Evolutionary conservation across 352 stramenopile genomes (phyloP), one percentile per base, ranked within the genome.

Genomic region (Pythium sp.): DNA sequence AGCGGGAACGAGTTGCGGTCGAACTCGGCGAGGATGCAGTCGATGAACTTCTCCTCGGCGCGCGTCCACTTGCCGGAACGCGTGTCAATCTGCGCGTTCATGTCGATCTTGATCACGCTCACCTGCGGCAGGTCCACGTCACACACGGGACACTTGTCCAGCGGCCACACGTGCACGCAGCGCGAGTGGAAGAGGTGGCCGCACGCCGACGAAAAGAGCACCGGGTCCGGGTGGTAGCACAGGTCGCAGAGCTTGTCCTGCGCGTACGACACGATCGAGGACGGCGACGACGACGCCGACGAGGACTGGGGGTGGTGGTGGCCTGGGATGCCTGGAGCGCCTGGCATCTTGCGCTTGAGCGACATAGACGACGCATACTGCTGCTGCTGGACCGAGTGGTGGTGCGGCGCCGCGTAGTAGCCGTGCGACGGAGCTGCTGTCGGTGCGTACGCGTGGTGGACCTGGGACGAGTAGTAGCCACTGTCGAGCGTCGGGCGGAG

Each of bases 121-220:
- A 94, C 71, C 32, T 88, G 74, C 43, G 82, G 63, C n/a, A 92
- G 46, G 15, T 80, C 78, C 20, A 72, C 73, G 8, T 78, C 76
- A 72, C 87, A 95, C 53, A 78, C 79, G 30, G 86, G 86, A 65
- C 87, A 95, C 11, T 73, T 68, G 51, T 76, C 56, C 61, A 94
- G 69, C 36, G 87, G 87, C 86, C 86, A 95, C 47, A 88, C 77
- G 75, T 91, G 82, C 28, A 92, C 84, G 51, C 87, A 95, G 30
- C 87, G 84, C 68, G 87, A 94, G 80, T 95, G 87, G 66, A 95
- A 95, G n/a, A 78, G 77, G 64, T 95, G 87, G 56, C 85, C 84
- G 64, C 87, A 95, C n/a, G 74, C 73, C 38, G 84, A 64, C 54
- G 81, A 75, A 70, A 84, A 87, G 46, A 95, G 74, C 59, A 95